A percentile compares a stretch with the other conserved stretches of the same genome.
phyloP scores from a whole-genome alignment of 2,329 filamentous ascomycete genomes.

The Cladophialophora bantiana region DNA sequence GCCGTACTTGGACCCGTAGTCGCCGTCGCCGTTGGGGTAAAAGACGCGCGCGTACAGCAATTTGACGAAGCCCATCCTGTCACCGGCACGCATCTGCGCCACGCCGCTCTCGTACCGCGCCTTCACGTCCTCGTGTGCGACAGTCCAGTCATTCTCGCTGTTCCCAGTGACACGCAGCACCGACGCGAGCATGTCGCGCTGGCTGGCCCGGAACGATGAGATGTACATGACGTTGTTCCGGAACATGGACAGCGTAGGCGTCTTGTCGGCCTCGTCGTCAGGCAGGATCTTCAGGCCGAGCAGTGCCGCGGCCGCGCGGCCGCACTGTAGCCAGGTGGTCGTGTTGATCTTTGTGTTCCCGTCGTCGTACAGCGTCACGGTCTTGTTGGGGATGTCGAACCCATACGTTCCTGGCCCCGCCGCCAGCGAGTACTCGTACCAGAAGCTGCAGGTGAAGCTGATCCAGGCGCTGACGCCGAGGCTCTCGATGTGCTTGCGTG shows the following conservation, averaged over 20 bases:
- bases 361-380: constrained; percentile 61
- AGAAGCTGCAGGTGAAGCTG: constrained; percentile 56
- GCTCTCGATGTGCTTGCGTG: constrained; percentile 50
- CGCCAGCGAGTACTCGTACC: constrained; percentile 62
- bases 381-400: constrained; percentile 57
- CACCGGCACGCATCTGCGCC: constrained; percentile 51
- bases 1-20: constrained; percentile 40
- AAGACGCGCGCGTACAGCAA: constrained; percentile 66
- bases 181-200: constrained; percentile 71
- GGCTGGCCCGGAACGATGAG: constrained; percentile 64
- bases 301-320: constrained; percentile 60
- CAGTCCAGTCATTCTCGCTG: constrained; percentile 66
- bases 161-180: constrained; percentile 65
- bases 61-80: constrained; percentile 53
- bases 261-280: constrained; percentile 47
- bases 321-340: constrained; percentile 66
- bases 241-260: constrained; percentile 52
- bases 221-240: constrained; percentile 61
- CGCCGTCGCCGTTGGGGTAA: constrained; percentile 50
- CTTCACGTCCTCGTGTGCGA: constrained; percentile 56
- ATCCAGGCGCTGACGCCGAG: constrained; percentile 55
- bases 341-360: constrained; percentile 64
- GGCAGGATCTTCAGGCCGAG: constrained; percentile 56
- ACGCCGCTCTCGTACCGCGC: constrained; percentile 59
- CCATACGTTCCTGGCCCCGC: constrained; percentile 51